These are phyloP conservation scores for Penicillium sp. DNA, from an alignment of 2,329 filamentous ascomycete species.

Conservation along the genomic window DNA sequence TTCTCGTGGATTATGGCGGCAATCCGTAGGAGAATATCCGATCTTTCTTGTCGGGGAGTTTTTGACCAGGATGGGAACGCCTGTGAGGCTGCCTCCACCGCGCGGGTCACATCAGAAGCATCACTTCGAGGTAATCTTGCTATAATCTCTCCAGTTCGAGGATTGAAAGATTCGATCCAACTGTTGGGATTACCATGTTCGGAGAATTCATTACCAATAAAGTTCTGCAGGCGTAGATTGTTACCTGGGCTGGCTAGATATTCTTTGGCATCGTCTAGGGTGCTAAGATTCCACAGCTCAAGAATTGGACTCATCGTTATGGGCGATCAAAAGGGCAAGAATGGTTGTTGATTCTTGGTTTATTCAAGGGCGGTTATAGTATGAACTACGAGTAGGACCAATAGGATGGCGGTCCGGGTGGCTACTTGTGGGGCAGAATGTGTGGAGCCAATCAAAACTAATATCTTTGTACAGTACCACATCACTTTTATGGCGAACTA, in stretches of 20 bases:
- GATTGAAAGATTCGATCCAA: not conserved
- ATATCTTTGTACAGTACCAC: not conserved
- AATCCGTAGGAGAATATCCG: conserved; percentile 12
- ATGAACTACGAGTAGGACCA: not conserved
- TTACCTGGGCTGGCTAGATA: not conserved
- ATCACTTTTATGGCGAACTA: no score
- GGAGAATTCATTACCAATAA: not conserved
- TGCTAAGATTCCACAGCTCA: not conserved
- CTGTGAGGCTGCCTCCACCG: conserved; percentile 13
- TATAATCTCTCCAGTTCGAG: not conserved
- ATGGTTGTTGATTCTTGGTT: not conserved
- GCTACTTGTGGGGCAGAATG: not conserved
- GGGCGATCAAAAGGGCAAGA: not conserved
- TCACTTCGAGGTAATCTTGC: not conserved
- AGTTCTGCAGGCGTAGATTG: not conserved
- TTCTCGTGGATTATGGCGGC: conserved; percentile 10
- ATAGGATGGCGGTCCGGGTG: not conserved
- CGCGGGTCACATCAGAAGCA: conserved; percentile 10
- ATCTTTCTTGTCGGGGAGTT: conserved; percentile 11
- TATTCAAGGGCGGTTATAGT: not conserved
- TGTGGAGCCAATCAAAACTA: not conserved
- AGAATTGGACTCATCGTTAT: not conserved
- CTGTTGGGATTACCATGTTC: not conserved
- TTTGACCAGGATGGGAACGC: conserved; percentile 17
- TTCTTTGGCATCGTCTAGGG: not conserved